These are phyloP conservation scores for Amylostereum areolatum DNA, from an alignment of 1,284 basidiomycete genomes.

Conservation along the genomic window DNA sequence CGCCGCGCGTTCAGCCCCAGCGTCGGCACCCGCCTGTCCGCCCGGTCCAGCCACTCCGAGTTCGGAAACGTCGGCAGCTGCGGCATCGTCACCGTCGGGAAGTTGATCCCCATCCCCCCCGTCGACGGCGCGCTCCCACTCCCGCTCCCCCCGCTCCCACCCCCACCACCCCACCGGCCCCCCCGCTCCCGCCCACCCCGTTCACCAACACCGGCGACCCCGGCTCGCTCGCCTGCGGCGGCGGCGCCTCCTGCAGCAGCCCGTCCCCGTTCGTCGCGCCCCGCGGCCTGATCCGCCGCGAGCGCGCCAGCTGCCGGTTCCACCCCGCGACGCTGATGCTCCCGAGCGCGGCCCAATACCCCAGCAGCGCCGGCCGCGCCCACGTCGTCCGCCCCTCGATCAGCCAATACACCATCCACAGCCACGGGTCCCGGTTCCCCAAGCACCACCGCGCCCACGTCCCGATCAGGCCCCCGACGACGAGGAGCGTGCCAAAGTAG, in stretches of 20 bases:
- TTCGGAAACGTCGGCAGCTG: slow-evolving; percentile 38
- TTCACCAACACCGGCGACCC: slow-evolving; percentile 16
- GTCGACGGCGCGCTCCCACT: slow-evolving; percentile 12
- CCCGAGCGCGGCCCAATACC: slow-evolving; percentile 83
- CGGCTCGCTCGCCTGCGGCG: slow-evolving; percentile 22
- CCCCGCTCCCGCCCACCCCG: not conserved
- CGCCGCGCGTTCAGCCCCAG: slow-evolving; percentile 90
- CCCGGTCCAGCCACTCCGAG: slow-evolving; percentile 77
- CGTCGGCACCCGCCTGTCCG: slow-evolving; percentile 84
- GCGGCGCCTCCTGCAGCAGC: slow-evolving; percentile 9
- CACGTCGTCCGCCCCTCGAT: slow-evolving; percentile 73
- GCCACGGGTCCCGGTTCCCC: slow-evolving; percentile 81
- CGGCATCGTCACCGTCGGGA: slow-evolving; percentile 50
- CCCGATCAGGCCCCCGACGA: slow-evolving; percentile 85
- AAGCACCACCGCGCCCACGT: slow-evolving; percentile 92
- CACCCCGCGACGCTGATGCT: slow-evolving; percentile 87
- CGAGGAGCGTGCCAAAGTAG: slow-evolving; percentile 72
- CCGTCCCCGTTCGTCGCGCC: slow-evolving; percentile 21
- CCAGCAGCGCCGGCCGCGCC: slow-evolving; percentile 77
- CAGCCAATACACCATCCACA: slow-evolving; percentile 77
- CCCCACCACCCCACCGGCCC: not conserved
- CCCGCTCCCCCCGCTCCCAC: no score
- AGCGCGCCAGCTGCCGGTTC: slow-evolving; percentile 81
- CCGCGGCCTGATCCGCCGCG: slow-evolving; percentile 57
- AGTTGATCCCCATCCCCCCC: slow-evolving; percentile 35